These are phyloP conservation scores for Talaromyces sp. DNA, from an alignment of 2,329 filamentous ascomycete genomes.

Conservation along the genomic window DNA sequence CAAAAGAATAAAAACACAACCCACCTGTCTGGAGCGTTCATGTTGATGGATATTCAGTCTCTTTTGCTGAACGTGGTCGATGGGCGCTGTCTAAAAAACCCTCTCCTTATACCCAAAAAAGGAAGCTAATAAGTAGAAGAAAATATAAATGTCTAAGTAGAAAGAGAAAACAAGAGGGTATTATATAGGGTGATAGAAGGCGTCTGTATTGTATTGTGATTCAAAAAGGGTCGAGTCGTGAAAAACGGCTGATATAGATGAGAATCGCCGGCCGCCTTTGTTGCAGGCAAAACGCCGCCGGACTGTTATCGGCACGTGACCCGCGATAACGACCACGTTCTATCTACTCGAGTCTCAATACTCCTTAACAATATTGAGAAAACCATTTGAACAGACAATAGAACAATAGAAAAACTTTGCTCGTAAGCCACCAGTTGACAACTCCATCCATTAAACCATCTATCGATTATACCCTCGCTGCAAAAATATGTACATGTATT, in stretches of 20 bases:
- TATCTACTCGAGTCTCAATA: no score
- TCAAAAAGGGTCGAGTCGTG: background rate
- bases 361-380: background rate
- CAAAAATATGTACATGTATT: background rate
- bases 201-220: background rate
- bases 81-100: background rate
- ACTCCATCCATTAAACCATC: background rate
- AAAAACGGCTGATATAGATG: background rate
- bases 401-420: background rate
- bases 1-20: background rate
- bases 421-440: background rate
- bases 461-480: background rate
- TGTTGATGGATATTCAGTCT: background rate
- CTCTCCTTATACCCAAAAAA: background rate
- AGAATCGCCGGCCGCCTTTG: background rate
- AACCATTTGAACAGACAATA: background rate
- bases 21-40: slow-evolving; percentile 16
- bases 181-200: background rate
- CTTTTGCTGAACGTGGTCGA: background rate
- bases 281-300: background rate
- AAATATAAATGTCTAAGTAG: background rate
- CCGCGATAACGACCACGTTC: background rate
- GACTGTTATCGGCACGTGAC: background rate
- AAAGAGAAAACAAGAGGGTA: background rate
- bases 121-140: background rate